These are phyloP conservation scores for Clarireedia homoeocarpa DNA, from an alignment of 2,329 filamentous ascomycete species.

Conservation along the genomic window DNA sequence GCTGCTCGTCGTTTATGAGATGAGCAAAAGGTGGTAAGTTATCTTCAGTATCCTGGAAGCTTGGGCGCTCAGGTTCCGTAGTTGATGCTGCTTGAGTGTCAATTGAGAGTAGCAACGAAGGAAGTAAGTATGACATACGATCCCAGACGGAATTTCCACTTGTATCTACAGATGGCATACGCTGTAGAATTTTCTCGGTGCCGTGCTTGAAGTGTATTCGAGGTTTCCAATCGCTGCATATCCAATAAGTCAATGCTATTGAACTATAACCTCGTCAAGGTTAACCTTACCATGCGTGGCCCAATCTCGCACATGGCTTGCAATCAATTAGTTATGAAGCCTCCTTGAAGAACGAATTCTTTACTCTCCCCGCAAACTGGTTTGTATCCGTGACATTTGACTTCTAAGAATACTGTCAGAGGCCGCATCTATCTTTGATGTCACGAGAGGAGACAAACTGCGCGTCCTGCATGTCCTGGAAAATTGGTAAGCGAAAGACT, in stretches of 20 bases:
- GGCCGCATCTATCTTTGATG: not conserved
- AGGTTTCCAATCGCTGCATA: slow-evolving; percentile 44
- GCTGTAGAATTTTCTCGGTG: slow-evolving; percentile 41
- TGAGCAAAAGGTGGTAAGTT: slow-evolving; percentile 45
- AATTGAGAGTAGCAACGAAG: not conserved
- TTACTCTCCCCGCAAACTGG: not conserved
- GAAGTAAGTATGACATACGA: slow-evolving; percentile 33
- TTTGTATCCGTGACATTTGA: slow-evolving; percentile 2
- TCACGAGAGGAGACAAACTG: not conserved
- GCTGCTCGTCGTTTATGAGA: slow-evolving; percentile 48
- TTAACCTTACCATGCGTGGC: not conserved
- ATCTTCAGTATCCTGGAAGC: slow-evolving; percentile 29
- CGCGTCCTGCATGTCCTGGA: slow-evolving; percentile 5
- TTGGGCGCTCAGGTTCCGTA: not conserved
- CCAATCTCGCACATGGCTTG: not conserved
- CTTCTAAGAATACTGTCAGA: slow-evolving; percentile 1
- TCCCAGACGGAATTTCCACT: slow-evolving; percentile 48
- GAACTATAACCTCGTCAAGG: not conserved
- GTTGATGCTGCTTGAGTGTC: not conserved
- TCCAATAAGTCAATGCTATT: not conserved
- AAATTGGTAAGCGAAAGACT: not conserved
- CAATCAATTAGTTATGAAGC: not conserved
- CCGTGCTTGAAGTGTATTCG: slow-evolving; percentile 47
- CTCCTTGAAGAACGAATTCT: not conserved
- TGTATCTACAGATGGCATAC: slow-evolving; percentile 43